phyloP scores from a whole-genome alignment of 345 rosid species.

The Kernera saxatilis region DNA sequence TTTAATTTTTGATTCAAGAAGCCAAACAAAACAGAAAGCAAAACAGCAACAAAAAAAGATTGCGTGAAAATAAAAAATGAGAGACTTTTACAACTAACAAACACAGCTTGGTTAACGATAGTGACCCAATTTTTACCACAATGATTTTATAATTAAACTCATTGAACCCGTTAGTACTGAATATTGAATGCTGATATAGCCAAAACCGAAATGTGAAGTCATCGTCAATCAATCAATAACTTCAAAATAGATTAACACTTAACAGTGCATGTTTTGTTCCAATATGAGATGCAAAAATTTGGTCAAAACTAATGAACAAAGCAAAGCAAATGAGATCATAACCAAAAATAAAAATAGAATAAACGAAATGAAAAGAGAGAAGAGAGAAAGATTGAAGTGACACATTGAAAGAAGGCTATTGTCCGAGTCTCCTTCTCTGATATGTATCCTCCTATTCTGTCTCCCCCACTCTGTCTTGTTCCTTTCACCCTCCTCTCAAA shows the following conservation, averaged over 20 bases:
- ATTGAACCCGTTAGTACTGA: background rate
- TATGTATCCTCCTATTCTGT: conserved; percentile 39
- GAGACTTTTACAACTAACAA: background rate
- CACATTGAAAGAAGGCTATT: conserved; percentile 24
- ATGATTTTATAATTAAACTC: background rate
- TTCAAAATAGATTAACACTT: too few species aligned
- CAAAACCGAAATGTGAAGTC: background rate
- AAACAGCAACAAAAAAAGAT: background rate
- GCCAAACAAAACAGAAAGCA: background rate
- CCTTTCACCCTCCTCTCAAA: conserved; percentile 34
- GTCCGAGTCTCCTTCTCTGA: conserved; percentile 22
- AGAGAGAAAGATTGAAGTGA: conserved; percentile 25
- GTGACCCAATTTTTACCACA: background rate
- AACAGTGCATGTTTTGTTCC: background rate
- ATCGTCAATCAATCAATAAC: background rate
- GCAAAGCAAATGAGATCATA: background rate
- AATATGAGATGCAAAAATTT: background rate
- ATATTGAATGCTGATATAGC: too few species aligned
- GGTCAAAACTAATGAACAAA: conserved; percentile 11
- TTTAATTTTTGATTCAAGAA: background rate
- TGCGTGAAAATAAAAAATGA: background rate
- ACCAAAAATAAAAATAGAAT: background rate
- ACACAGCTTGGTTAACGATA: background rate
- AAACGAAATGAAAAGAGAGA: background rate
- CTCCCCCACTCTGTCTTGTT: conserved; percentile 44